Percentiles rank a stretch among this genome's conserved stretches.
phyloP scores from a whole-genome alignment of 768 basidiomycete species.

The Inosperma sp. region DNA sequence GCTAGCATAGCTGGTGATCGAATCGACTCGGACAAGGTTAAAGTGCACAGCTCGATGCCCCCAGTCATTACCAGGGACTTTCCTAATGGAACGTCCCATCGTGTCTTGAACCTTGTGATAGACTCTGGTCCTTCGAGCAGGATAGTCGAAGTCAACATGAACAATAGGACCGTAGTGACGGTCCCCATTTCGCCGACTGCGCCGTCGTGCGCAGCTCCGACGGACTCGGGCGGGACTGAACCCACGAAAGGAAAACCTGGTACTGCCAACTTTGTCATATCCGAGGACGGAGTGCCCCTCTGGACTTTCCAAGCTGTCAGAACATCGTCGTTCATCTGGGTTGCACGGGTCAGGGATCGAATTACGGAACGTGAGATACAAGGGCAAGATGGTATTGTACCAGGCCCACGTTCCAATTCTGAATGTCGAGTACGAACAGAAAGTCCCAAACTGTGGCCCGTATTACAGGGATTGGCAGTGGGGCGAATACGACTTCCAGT shows the following conservation, averaged over 20 bases:
- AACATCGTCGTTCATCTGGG: background rate
- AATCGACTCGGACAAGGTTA: background rate
- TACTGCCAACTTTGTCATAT: background rate
- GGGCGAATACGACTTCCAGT: background rate
- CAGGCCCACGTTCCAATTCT: background rate
- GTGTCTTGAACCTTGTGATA: background rate
- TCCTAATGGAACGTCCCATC: background rate
- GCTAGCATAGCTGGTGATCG: background rate
- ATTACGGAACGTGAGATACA: constrained; percentile 1
- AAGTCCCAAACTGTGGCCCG: background rate
- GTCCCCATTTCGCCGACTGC: background rate
- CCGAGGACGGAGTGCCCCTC: background rate
- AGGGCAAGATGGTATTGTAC: background rate
- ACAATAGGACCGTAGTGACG: background rate
- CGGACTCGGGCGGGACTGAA: background rate
- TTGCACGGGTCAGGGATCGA: background rate
- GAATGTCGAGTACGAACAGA: background rate
- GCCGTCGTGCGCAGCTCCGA: background rate
- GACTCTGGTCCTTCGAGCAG: background rate
- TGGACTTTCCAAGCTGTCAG: background rate
- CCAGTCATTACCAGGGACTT: background rate
- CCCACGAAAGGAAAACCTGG: background rate
- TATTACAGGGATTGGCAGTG: background rate
- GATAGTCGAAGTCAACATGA: no score
- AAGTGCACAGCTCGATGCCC: background rate